These are phyloP conservation scores for Trichosporon sp. DNA, from an alignment of 1,284 basidiomycete genomes.

Conservation along the genomic window DNA sequence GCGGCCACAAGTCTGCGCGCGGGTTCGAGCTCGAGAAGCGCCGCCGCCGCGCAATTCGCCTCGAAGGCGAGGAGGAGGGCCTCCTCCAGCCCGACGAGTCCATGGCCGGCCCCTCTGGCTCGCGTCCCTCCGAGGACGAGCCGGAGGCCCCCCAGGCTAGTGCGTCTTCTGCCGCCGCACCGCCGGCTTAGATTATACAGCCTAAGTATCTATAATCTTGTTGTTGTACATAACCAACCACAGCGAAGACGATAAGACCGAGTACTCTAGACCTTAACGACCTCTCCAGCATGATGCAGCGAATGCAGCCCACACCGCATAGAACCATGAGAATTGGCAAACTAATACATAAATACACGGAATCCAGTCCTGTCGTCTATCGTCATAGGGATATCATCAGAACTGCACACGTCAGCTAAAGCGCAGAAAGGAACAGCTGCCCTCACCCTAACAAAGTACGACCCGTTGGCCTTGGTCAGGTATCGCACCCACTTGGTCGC, in stretches of 20 bases:
- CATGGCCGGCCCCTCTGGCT: not conserved
- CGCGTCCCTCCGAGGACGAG: not conserved
- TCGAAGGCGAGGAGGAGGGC: constrained; percentile 27
- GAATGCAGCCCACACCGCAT: not conserved
- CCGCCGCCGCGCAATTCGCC: constrained; percentile 14
- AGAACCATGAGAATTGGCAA: not conserved
- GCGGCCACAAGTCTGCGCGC: constrained; percentile 27
- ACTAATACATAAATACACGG: not conserved
- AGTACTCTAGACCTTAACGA: not conserved
- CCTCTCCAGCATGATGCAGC: not conserved
- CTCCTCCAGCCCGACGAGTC: constrained; percentile 9
- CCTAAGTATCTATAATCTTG: not conserved
- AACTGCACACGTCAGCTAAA: not conserved
- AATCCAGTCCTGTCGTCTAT: not conserved
- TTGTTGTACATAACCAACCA: not conserved
- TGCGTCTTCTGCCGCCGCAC: not conserved
- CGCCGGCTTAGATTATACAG: not conserved
- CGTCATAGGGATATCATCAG: not conserved
- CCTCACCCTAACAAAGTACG: constrained; percentile 46
- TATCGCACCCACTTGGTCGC: constrained; percentile 78
- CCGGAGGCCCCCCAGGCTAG: not conserved
- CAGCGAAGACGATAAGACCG: not conserved
- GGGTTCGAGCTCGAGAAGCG: constrained; percentile 26
- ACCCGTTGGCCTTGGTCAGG: constrained; percentile 43
- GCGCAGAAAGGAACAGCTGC: too few species aligned